phyloP scores from a whole-genome alignment of 179 eudicot species.

The Spergularia azorica region DNA sequence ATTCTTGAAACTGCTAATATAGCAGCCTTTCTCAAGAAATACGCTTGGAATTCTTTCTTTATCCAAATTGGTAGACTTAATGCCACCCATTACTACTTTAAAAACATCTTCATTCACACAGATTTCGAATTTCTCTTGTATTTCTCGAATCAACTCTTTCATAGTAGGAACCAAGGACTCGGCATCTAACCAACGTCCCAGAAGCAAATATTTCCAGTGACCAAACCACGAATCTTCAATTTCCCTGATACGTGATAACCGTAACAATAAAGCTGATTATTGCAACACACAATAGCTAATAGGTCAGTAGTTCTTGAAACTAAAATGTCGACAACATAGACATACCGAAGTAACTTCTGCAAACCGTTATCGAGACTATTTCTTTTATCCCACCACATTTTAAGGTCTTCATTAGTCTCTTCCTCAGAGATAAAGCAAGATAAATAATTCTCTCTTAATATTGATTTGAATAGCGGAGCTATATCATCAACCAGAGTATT shows the following conservation, averaged over 20 bases:
- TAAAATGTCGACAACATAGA: not conserved
- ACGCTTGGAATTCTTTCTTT: slow-evolving; percentile 44
- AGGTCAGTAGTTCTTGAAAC: slow-evolving; percentile 1
- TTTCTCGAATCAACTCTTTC: slow-evolving; percentile 44
- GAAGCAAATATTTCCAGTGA: slow-evolving; percentile 73
- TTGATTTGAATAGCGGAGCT: slow-evolving; percentile 64
- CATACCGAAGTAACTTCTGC: slow-evolving; percentile 63
- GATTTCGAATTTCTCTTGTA: slow-evolving; percentile 36
- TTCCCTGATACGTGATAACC: slow-evolving; percentile 43
- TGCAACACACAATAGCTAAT: not conserved
- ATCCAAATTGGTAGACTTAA: slow-evolving; percentile 38
- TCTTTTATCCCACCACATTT: slow-evolving; percentile 80
- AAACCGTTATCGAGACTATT: slow-evolving; percentile 65
- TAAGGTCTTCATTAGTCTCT: slow-evolving; percentile 53
- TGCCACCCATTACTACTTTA: slow-evolving; percentile 49
- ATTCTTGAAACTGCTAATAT: slow-evolving; percentile 37
- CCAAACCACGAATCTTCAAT: slow-evolving; percentile 89
- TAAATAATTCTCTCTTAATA: slow-evolving; percentile 63
- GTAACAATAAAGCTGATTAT: not conserved
- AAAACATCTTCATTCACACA: slow-evolving; percentile 46
- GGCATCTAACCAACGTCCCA: slow-evolving; percentile 61
- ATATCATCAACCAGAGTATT: slow-evolving; percentile 63
- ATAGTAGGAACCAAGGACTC: slow-evolving; percentile 37
- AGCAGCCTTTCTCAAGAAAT: slow-evolving; percentile 70
- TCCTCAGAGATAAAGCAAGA: slow-evolving; percentile 57